A percentile compares a stretch with the other conserved stretches of the same genome.
Conservation (phyloP, 441 rosid genomes). For the Gossypium lobatum region DNA sequence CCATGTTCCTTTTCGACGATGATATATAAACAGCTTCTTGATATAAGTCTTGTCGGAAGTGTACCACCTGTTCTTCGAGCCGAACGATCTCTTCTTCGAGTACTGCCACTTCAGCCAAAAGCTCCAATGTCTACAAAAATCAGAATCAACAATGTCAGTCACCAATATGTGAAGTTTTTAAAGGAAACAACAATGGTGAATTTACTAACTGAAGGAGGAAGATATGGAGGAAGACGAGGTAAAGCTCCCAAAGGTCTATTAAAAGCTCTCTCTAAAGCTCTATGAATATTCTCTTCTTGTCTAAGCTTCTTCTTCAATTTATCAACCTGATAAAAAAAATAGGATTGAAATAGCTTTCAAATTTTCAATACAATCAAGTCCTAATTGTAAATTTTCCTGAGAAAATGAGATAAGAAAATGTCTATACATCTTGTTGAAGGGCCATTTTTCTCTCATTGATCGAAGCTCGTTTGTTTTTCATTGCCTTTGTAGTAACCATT, state of each 20-base stretch:
- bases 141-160: slow-evolving; percentile 15
- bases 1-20: slow-evolving; percentile 41
- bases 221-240: slow-evolving; percentile 87
- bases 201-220: slow-evolving; percentile 63
- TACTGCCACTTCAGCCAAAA: slow-evolving; percentile 92
- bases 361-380: not conserved
- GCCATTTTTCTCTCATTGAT: slow-evolving; percentile 51
- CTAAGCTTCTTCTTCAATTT: slow-evolving; percentile 76
- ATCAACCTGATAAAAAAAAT: slow-evolving; percentile 48
- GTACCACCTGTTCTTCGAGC: slow-evolving; percentile 78
- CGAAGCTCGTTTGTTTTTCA: slow-evolving; percentile 22
- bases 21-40: slow-evolving; percentile 66
- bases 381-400: not conserved
- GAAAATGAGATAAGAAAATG: not conserved
- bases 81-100: slow-evolving; percentile 83
- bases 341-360: not conserved
- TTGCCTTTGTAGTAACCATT: slow-evolving; percentile 29
- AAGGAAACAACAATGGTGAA: slow-evolving; percentile 2
- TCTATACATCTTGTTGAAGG: slow-evolving; percentile 63
- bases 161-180: not conserved
- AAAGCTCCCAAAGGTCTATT: slow-evolving; percentile 80
- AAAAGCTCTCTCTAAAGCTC: slow-evolving; percentile 86
- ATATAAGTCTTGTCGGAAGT: slow-evolving; percentile 59
- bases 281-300: slow-evolving; percentile 72
- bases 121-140: slow-evolving; percentile 62